phyloP scores from a whole-genome alignment of 2,329 filamentous ascomycete genomes.

The Aspergillus sp. region DNA sequence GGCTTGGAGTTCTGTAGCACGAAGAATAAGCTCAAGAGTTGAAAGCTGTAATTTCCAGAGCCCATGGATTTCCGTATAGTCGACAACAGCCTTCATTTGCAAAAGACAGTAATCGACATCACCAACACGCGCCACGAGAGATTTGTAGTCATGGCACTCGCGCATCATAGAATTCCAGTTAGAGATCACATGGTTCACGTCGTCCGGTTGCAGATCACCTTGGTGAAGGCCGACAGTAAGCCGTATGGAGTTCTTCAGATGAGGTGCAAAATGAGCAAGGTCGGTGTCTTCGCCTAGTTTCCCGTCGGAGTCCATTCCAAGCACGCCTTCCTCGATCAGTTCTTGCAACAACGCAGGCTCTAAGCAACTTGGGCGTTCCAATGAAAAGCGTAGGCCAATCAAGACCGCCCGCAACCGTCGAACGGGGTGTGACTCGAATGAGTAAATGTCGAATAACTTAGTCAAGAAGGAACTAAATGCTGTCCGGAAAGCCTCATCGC shows the following conservation, averaged over 20 bases:
- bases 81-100: conserved; percentile 53
- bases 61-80: conserved; percentile 58
- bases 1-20: conserved; percentile 46
- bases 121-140: conserved; percentile 47
- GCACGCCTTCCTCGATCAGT: conserved; percentile 25
- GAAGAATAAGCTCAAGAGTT: conserved; percentile 49
- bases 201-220: conserved; percentile 25
- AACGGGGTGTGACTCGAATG: conserved; percentile 29
- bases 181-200: conserved; percentile 29
- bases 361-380: conserved; percentile 31
- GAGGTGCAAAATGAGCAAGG: conserved; percentile 23
- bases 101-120: conserved; percentile 48
- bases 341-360: conserved; percentile 24
- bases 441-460: conserved; percentile 34
- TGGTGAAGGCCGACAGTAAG: conserved; percentile 34
- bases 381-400: conserved; percentile 31
- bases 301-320: conserved; percentile 16
- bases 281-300: conserved; percentile 23
- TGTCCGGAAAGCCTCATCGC: conserved; percentile 26
- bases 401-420: conserved; percentile 37
- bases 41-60: conserved; percentile 50
- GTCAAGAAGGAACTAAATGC: conserved; percentile 27
- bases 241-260: conserved; percentile 33
- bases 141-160: conserved; percentile 42
- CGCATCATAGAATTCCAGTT: conserved; percentile 42